phyloP scores from a whole-genome alignment of 2,329 filamentous ascomycete species.

The Chrysosporium queenslandicum region DNA sequence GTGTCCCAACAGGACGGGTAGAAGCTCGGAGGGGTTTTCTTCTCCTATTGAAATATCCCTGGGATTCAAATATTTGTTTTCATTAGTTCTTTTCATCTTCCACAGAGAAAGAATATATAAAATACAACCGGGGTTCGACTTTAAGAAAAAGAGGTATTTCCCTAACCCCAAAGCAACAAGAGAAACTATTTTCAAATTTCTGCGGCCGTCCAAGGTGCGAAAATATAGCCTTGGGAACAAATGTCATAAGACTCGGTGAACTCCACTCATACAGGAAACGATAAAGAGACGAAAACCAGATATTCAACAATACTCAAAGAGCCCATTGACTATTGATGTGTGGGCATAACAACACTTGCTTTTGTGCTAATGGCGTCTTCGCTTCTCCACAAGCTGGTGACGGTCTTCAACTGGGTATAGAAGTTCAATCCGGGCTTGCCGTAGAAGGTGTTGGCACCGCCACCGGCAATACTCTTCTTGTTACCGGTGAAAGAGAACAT shows the following conservation, averaged over 20 bases:
- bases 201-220: background rate
- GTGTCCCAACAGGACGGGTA: no score
- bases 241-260: background rate
- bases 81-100: background rate
- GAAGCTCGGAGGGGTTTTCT: background rate
- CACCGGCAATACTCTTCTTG: conserved; percentile 87
- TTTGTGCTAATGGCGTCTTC: conserved; percentile 77
- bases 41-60: no score
- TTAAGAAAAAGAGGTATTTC: background rate
- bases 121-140: background rate
- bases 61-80: background rate
- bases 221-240: background rate
- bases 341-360: conserved; percentile 83
- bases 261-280: background rate
- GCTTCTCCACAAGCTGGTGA: conserved; percentile 80
- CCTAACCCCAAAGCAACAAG: background rate
- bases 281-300: background rate
- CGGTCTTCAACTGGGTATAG: conserved; percentile 96
- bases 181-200: background rate
- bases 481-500: conserved; percentile 59
- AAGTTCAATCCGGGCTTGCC: conserved; percentile 86
- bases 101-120: background rate
- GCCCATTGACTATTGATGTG: conserved; percentile 39
- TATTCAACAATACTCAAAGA: background rate
- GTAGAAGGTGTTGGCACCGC: conserved; percentile 89